phyloP scores from a whole-genome alignment of 2,329 filamentous ascomycete genomes.

The Curvularia lunata region DNA sequence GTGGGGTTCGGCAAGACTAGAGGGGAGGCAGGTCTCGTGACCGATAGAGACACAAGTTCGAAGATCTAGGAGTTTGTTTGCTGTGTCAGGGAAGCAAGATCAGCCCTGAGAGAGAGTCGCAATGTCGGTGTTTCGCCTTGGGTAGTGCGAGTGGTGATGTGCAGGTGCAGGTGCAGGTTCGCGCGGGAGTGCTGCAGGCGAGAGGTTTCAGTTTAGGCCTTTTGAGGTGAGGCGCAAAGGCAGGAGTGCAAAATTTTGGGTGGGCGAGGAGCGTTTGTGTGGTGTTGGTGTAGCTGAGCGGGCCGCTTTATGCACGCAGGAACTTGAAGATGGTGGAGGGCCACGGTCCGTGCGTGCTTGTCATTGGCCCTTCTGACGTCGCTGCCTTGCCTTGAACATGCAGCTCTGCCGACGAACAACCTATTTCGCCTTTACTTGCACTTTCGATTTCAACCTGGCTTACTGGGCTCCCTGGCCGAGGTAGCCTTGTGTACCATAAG shows the following conservation, averaged over 20 bases:
- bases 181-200: constrained; percentile 20
- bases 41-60: constrained; percentile 21
- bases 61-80: constrained; percentile 8
- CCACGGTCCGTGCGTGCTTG: constrained; percentile 27
- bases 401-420: neutral
- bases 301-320: constrained; percentile 41
- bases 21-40: constrained; percentile 18
- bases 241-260: constrained; percentile 33
- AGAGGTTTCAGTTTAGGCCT: constrained; percentile 17
- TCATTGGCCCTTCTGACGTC: constrained; percentile 34
- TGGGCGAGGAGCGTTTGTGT: constrained; percentile 26
- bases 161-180: constrained; percentile 14
- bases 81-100: constrained; percentile 20
- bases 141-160: constrained; percentile 13
- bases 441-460: neutral
- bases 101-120: constrained; percentile 13
- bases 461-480: neutral
- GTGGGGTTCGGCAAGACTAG: constrained; percentile 23
- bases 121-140: constrained; percentile 19
- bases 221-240: constrained; percentile 17
- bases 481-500: neutral
- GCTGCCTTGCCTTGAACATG: constrained; percentile 15
- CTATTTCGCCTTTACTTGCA: constrained; percentile 2
- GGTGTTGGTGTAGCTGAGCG: constrained; percentile 34
- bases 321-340: constrained; percentile 33